Evolutionary conservation across 2,329 filamentous ascomycete species (phyloP), one percentile per base, ranked within the genome.

Genomic region (Xylariaceae sp.): DNA sequence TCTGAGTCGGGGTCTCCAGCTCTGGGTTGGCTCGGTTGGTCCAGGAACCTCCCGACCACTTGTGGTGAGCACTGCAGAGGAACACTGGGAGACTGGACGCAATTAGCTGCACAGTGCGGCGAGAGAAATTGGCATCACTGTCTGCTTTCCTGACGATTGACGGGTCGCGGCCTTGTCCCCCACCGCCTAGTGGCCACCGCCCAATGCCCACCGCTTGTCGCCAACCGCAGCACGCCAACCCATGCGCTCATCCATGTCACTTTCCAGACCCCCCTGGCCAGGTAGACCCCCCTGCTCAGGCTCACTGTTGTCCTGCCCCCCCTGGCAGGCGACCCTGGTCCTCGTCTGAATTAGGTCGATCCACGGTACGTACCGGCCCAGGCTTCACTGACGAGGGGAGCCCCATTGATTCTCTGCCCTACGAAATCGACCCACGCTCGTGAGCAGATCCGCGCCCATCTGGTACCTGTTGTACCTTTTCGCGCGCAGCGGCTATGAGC

Each of bases 351-450:
- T n/a, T n/a, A n/a, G 27, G 13, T 12, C 7, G 27, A 29, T 23
- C 26, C 29, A 37, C 30, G 32, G 17, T 38, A 19, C 18, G 13
- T 32, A 25, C 30, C 30, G 23, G 9, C 30, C 19, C 27, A 18
- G 9, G 12, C 15, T 29, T 7, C 6, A 17, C 15, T 31, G 12
- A 25, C 22, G 10, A 11, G 10, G 27, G 11, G 5, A 11, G 10
- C 11, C 12, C 13, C 14, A n/a, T 21, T 18, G 19, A 31, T 31
- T 31, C 37, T 39, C 31, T 40, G 37, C 25, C 38, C 37, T 33
- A 32, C 29, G 29, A 16, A 10, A 32, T 36, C 34, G 14, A 32
- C 9, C 21, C 25, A 35, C 16, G 17, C 18, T 19, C 21, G 21
- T 19, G 15, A 21, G 12, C 29, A 31, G 29, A 31, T 31, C 29